Base-by-base conservation (phyloP, 805 yeast genomes). In the Maudiozyma serrabonitensis region DNA sequence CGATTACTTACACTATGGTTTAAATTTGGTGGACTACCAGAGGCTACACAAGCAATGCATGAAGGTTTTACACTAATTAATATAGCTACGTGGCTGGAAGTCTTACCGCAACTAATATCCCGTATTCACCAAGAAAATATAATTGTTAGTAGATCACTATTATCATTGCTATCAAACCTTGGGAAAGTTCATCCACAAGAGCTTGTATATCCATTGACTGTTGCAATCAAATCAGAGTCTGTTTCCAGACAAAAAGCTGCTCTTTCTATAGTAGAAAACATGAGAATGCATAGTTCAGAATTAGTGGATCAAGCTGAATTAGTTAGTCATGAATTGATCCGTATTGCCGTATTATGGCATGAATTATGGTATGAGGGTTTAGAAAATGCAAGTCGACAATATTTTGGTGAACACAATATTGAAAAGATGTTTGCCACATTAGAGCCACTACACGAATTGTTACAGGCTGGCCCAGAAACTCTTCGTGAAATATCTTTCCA, bases 171-270 rank as follows among this genome's bases (percentile, higher is more conserved):
- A 53, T 79, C 95, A 3, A 95, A 89, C 56, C 71, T 93, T 16
- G 99, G 99, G 39, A 84, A 86, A 56, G 91, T 91, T 1, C 98
- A 93, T 68, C 99, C 99, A 1, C 99, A 93, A 64, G 97, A 98
- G 0, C 75, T 93, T 59, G 91, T 93, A 6, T 91, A 89, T 62
- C 98, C 98, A 4, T 73, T 93, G 51, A 91, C 95, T 12, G 99
- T 93, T 50, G 96, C 98, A 12, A 88, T 90, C 46, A 90, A 93
- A 54, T 87, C 96, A 0, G 97, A 91, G 60, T 87, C 95, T 55
- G 79, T 84, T 34, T 84, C 85, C 5, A 79, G 99, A 58, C 95
- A 89, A 67, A 78, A 80, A 60, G 97, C 99, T 0, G 99, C 99
- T 0, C 71, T 81, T 57, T 83, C 89, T 0, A 90, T 95, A 50